Percentiles rank a stretch among this genome's conserved stretches.
Evolutionary conservation across 129 eudicot genomes (phyloP).

Genomic region (Artemisia argyi): DNA sequence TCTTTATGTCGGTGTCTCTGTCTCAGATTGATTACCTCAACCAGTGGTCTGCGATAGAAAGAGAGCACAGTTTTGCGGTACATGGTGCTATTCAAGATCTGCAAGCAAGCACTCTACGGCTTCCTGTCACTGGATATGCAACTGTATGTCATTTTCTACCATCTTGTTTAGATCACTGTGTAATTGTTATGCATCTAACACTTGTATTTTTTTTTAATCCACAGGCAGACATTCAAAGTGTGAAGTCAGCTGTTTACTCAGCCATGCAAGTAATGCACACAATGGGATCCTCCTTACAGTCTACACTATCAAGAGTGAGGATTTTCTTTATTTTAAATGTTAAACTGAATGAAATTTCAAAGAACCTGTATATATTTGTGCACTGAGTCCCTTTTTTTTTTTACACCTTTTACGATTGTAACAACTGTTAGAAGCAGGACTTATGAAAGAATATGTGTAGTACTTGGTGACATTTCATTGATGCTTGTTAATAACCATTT

Average conservation of each 20-base stretch:
- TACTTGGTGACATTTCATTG: too few species aligned
- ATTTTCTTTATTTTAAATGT: neutral
- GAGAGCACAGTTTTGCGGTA: slow-evolving; percentile 63
- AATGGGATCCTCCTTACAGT: slow-evolving; percentile 67
- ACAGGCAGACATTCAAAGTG: slow-evolving; percentile 64
- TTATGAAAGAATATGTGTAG: neutral
- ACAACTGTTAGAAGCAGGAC: slow-evolving; percentile 13
- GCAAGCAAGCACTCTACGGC: slow-evolving; percentile 80
- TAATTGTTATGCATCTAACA: neutral
- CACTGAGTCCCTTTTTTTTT: neutral
- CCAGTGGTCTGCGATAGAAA: slow-evolving; percentile 75
- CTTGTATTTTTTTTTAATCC: slow-evolving; percentile 8
- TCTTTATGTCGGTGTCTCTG: neutral
- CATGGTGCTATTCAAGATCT: slow-evolving; percentile 71
- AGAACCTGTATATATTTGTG: neutral
- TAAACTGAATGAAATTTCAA: too few species aligned
- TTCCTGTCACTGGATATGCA: slow-evolving; percentile 87
- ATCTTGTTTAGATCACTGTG: neutral
- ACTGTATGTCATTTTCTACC: slow-evolving; percentile 41
- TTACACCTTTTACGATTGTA: slow-evolving; percentile 7
- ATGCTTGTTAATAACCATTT: slow-evolving; percentile 1
- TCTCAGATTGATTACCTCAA: slow-evolving; percentile 64
- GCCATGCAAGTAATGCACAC: slow-evolving; percentile 81
- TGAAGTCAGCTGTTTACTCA: slow-evolving; percentile 72
- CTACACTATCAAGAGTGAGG: slow-evolving; percentile 66